phyloP scores from a whole-genome alignment of 2,329 filamentous ascomycete species.

The Fusarium dlaminii region DNA sequence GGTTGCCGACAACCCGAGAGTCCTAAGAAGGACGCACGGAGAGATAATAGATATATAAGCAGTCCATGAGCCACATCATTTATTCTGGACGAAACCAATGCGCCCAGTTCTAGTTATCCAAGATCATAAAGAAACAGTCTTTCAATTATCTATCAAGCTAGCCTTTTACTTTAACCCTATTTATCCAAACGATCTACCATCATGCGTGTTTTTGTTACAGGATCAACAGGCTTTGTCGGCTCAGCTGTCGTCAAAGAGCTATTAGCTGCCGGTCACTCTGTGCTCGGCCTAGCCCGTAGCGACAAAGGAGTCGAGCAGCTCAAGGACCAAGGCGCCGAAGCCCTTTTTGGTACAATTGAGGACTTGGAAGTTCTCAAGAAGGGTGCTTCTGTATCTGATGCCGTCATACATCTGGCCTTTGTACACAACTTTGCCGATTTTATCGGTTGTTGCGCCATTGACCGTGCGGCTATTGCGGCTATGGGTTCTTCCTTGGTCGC shows the following conservation, averaged over 20 bases:
- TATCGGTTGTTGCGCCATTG: background rate
- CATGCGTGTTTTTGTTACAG: background rate
- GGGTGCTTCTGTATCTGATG: background rate
- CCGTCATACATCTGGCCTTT: background rate
- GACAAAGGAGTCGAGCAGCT: background rate
- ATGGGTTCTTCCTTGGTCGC: background rate
- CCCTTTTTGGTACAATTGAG: background rate
- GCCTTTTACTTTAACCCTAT: accelerated
- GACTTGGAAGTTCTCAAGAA: background rate
- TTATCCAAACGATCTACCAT: accelerated
- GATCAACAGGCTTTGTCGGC: background rate
- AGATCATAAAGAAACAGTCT: background rate
- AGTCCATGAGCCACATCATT: background rate
- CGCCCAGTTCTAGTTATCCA: background rate
- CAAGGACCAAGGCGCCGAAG: background rate
- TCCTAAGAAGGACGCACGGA: accelerated
- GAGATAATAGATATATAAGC: background rate
- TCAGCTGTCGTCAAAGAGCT: background rate
- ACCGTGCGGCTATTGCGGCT: background rate
- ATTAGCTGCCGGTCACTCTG: background rate
- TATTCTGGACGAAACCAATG: background rate
- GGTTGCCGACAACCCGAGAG: background rate
- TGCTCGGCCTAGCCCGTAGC: background rate
- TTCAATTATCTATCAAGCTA: background rate
- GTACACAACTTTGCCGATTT: background rate